Base-by-base conservation (phyloP, 306 rosid species). In the Vigna unguiculata region DNA sequence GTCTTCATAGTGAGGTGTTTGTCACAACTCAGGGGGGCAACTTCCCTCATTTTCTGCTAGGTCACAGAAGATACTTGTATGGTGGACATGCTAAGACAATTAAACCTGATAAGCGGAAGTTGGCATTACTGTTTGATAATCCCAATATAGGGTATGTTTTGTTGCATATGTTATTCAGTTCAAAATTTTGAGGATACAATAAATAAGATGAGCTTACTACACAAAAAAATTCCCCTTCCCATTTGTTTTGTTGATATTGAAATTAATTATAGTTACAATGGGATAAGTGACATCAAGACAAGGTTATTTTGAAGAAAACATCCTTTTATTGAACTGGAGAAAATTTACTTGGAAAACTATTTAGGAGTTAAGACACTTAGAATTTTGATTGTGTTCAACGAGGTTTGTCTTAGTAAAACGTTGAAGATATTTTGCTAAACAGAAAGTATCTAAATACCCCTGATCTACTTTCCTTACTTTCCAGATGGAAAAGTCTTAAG, bases 11-110 rank as follows among this genome's bases (percentile, higher is more conserved):
- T 77, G 98, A 95, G 89, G 99, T 88, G 79, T 95, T 95, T 83
- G 99, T 95, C 84, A 95, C 99, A 78, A 92, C 99, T 67, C 99
- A 95, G 74, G 99, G 97, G 32, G 99, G 98, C 63, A 95, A 95
- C 89, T 95, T 95, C 84, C 99, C 99, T 72, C 99, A 95, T 87
- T 92, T 95, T 78, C 83, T 92, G 69, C 87, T 91, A 78, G 99
- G 99, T 81, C 99, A 95, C 87, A 84, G 99, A 71, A 87, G 98
- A 88, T 92, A 92, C 90, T 87, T 95, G 87, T 89, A 85, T 83
- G 89, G 92, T 28, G 99, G 99, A 86, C 99, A 95, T 78, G 79
- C 98, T 16, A 91, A 91, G 91, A 95, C 98, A 66, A 91, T 95
- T 82, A 92, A 82, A 83, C 99, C 99, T 3, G 99, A 95, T 84